Evolutionary conservation across 192 early-diverging fungal species (phyloP).

Genomic region (Spinellus fusiger): DNA sequence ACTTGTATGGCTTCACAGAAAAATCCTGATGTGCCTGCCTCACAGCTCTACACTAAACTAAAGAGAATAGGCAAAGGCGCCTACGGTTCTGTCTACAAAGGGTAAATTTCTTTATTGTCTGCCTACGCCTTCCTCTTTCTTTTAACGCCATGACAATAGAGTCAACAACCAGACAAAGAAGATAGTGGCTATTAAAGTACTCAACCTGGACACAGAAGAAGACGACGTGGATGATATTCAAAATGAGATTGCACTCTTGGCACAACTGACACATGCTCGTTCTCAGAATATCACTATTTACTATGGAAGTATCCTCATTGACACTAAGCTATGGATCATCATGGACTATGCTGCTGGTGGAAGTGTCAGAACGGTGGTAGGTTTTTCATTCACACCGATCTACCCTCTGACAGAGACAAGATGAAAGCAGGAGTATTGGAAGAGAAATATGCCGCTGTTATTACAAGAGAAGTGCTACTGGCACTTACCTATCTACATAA

Average conservation of each 20-base stretch:
- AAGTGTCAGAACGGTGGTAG: slow-evolving; percentile 74
- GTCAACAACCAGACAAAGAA: slow-evolving; percentile 68
- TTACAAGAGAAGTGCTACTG: slow-evolving; percentile 80
- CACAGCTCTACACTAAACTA: slow-evolving; percentile 46
- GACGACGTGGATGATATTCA: slow-evolving; percentile 95
- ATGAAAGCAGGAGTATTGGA: slow-evolving; percentile 81
- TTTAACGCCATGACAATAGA: slow-evolving; percentile 27
- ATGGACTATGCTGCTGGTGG: slow-evolving; percentile 98
- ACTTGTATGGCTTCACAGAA: slow-evolving; percentile 1
- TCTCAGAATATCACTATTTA: slow-evolving; percentile 92
- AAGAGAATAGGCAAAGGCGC: slow-evolving; percentile 58
- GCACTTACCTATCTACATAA: slow-evolving; percentile 93
- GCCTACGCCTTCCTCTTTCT: neutral
- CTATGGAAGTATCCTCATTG: slow-evolving; percentile 83
- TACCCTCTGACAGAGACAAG: slow-evolving; percentile 16
- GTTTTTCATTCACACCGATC: neutral
- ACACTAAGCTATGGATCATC: slow-evolving; percentile 94
- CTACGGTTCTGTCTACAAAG: slow-evolving; percentile 69
- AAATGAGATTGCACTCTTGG: slow-evolving; percentile 88
- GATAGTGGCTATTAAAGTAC: slow-evolving; percentile 93
- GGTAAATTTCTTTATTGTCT: slow-evolving; percentile 30
- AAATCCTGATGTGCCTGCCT: slow-evolving; percentile 11
- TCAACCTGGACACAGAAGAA: slow-evolving; percentile 94
- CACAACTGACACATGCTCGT: slow-evolving; percentile 71
- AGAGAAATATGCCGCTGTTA: slow-evolving; percentile 84